Conservation (phyloP, 1,139 yeast species). For the Sporopachydermia cereana region DNA sequence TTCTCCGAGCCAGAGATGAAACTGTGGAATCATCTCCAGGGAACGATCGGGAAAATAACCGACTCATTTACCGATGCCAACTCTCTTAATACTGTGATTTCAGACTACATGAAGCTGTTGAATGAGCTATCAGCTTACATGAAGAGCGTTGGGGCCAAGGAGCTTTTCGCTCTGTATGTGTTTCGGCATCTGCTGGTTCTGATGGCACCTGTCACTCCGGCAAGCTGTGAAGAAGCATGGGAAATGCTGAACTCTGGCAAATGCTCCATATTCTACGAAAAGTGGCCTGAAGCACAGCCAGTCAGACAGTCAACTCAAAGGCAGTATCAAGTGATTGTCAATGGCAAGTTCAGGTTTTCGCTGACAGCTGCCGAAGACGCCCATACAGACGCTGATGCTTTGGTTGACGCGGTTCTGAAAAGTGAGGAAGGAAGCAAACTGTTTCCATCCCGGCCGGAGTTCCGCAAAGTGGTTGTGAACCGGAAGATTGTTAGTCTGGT, state of each 20-base stretch:
- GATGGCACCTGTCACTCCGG: conserved; percentile 71
- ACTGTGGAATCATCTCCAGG: conserved; percentile 47
- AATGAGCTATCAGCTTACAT: conserved; percentile 35
- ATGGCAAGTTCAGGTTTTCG: conserved; percentile 54
- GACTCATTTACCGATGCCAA: conserved; percentile 47
- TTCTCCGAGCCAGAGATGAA: conserved; percentile 34
- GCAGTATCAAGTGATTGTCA: conserved; percentile 45
- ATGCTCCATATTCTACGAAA: conserved; percentile 41
- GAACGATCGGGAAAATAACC: conserved; percentile 38
- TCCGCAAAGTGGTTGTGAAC: conserved; percentile 31
- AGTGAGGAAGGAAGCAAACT: conserved; percentile 25
- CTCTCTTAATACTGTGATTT: conserved; percentile 72
- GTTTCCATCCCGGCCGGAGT: conserved; percentile 21
- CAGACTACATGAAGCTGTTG: conserved; percentile 83
- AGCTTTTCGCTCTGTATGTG: conserved; percentile 28
- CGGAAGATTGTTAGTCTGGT: conserved; percentile 26
- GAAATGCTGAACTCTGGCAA: conserved; percentile 32
- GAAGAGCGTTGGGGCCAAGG: conserved; percentile 24
- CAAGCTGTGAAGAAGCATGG: conserved; percentile 76
- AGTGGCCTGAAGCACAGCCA: conserved; percentile 39
- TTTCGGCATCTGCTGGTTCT: conserved; percentile 42
- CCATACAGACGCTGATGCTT: conserved; percentile 23
- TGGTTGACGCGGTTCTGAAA: conserved; percentile 25
- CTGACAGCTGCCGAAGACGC: conserved; percentile 29
- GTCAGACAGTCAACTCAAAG: conserved; percentile 27